Percentiles rank a stretch among this genome's conserved stretches.
Conservation (phyloP, 129 eudicot species). For the Saposhnikovia divaricata region DNA sequence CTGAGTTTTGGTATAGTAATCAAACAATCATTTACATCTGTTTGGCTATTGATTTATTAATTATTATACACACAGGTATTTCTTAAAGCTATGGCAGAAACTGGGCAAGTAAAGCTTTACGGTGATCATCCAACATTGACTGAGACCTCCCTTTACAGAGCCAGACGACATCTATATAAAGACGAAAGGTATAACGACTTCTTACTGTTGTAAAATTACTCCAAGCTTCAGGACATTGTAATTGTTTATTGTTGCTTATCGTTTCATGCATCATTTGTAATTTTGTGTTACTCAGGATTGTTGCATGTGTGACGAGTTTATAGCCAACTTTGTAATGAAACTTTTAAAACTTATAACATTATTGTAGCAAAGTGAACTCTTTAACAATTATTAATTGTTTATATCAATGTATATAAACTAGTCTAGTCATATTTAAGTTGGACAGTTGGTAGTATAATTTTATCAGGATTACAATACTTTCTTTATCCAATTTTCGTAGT, state of each 20-base stretch:
- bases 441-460: too few species aligned
- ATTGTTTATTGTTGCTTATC: neutral
- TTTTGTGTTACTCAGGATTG: neutral
- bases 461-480: neutral
- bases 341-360: neutral
- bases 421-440: neutral
- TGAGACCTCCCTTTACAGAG: constrained; percentile 89
- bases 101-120: constrained; percentile 92
- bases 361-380: neutral
- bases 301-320: neutral
- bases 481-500: neutral
- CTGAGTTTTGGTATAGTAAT: neutral
- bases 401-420: neutral
- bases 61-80: constrained; percentile 50
- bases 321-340: neutral
- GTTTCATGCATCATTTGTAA: neutral
- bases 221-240: constrained; percentile 4
- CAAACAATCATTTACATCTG: neutral
- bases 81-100: constrained; percentile 97
- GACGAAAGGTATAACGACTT: constrained; percentile 64
- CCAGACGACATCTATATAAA: constrained; percentile 84
- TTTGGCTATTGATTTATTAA: neutral
- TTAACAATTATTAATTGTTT: neutral
- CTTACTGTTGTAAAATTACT: constrained; percentile 4
- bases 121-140: constrained; percentile 91